phyloP scores from a whole-genome alignment of 305 asterid species.

The Caryopteris hybrid region DNA sequence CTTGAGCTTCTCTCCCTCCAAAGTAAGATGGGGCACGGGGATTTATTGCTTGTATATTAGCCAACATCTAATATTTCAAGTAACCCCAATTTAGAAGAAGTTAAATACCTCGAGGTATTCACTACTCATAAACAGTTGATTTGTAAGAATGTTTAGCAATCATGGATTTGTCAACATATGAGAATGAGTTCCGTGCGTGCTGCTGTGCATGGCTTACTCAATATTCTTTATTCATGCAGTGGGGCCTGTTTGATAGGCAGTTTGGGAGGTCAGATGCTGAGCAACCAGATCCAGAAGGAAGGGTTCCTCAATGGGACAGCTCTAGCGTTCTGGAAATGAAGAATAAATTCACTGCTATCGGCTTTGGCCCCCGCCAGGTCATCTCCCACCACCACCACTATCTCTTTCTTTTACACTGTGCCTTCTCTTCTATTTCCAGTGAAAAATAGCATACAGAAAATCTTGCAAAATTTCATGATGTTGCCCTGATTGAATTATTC shows the following conservation, averaged over 20 bases:
- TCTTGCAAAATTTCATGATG: not conserved
- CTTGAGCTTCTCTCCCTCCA: not conserved
- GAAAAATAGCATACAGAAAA: not conserved
- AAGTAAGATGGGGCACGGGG: not conserved
- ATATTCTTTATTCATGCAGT: conserved; percentile 33
- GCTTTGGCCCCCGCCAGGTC: conserved; percentile 96
- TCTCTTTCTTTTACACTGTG: not conserved
- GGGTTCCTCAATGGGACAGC: conserved; percentile 83
- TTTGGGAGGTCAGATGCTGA: conserved; percentile 82
- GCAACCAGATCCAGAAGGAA: conserved; percentile 90
- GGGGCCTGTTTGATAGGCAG: conserved; percentile 81
- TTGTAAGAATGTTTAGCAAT: not conserved
- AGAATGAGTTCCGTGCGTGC: not conserved
- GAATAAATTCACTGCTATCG: conserved; percentile 65
- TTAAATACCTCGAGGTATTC: not conserved
- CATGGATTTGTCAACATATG: not conserved
- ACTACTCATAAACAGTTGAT: not conserved
- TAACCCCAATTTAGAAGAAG: not conserved
- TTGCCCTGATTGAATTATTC: not conserved
- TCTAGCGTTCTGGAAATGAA: conserved; percentile 74
- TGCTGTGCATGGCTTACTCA: not conserved
- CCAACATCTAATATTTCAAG: not conserved
- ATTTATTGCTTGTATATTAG: not conserved
- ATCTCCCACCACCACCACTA: not conserved
- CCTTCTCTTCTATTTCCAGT: not conserved